These are phyloP conservation scores for Curvularia lunata DNA, from an alignment of 2,329 filamentous ascomycete genomes.

Conservation along the genomic window DNA sequence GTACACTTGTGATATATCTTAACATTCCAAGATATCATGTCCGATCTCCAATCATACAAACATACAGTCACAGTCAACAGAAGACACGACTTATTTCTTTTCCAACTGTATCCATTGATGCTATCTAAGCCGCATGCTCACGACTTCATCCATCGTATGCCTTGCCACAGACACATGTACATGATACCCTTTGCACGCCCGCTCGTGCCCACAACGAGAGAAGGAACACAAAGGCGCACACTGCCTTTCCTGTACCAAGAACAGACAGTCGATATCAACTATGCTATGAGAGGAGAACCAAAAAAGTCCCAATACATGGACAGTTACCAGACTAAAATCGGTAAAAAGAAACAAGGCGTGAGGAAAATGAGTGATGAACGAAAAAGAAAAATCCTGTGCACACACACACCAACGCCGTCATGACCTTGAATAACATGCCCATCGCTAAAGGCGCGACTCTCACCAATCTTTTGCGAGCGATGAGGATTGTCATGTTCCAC, in stretches of 20 bases:
- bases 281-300: constrained; percentile 21
- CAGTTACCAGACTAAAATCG: constrained; percentile 9
- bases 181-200: neutral
- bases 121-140: constrained; percentile 1
- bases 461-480: constrained; percentile 41
- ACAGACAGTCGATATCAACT: constrained; percentile 18
- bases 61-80: neutral
- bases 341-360: neutral
- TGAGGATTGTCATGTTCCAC: constrained; percentile 43
- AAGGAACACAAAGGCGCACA: neutral
- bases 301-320: constrained; percentile 12
- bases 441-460: constrained; percentile 16
- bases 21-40: no score
- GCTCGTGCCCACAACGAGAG: constrained; percentile 3
- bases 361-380: constrained; percentile 20
- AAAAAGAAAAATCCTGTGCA: constrained; percentile 11
- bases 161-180: neutral
- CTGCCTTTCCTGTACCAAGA: neutral
- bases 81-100: neutral
- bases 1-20: no score
- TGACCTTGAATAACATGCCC: constrained; percentile 17
- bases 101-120: constrained; percentile 7
- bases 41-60: neutral
- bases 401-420: constrained; percentile 24
- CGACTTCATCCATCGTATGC: neutral